Conservation (phyloP, 2,329 filamentous ascomycete genomes). For the Ascochyta rabiei region DNA sequence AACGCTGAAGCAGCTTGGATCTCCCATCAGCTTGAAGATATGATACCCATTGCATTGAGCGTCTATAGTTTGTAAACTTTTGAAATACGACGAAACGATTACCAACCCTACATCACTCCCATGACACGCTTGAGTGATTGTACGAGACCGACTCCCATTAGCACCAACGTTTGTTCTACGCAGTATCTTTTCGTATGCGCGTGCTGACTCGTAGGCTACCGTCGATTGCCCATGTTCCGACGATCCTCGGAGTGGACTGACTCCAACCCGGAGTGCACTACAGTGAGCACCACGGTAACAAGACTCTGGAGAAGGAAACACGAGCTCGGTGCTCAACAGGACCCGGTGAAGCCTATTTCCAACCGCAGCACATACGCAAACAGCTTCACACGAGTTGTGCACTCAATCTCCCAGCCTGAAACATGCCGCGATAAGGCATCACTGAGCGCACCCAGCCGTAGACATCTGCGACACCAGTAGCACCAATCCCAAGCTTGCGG, state of each 20-base stretch:
- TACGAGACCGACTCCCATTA: background rate
- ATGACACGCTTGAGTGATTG: background rate
- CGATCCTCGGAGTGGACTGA: background rate
- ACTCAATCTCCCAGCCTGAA: background rate
- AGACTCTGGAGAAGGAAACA: background rate
- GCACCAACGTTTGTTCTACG: background rate
- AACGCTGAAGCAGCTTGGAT: background rate
- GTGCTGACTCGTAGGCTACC: background rate
- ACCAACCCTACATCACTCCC: background rate
- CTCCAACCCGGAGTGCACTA: background rate
- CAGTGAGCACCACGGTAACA: background rate
- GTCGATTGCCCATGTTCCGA: background rate
- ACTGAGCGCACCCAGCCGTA: background rate
- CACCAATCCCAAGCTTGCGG: background rate
- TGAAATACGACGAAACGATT: background rate
- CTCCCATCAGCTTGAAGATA: slow-evolving; percentile 4
- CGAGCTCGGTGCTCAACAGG: background rate
- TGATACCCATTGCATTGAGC: slow-evolving; percentile 14
- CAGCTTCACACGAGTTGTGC: background rate
- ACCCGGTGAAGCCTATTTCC: background rate
- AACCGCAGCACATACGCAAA: background rate
- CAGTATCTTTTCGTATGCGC: background rate
- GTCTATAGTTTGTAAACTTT: background rate
- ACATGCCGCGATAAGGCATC: slow-evolving; percentile 1
- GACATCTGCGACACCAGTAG: background rate